A percentile compares a stretch with the other conserved stretches of the same genome.
Evolutionary conservation across 31 red algal genomes (phyloP).

Genomic region (Endocladia muricata): DNA sequence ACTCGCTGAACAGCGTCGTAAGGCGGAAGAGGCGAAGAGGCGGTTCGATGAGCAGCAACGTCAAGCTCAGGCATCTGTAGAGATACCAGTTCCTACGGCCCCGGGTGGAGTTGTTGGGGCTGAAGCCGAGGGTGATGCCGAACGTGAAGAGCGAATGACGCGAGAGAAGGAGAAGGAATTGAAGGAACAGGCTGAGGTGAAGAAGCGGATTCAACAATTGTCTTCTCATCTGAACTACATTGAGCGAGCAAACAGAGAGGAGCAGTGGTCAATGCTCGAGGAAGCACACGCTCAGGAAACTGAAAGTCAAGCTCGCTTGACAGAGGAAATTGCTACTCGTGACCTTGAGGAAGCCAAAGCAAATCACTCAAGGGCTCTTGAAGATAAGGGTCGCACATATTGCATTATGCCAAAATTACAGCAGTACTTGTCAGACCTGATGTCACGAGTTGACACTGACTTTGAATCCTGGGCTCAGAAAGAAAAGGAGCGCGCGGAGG

Average conservation of each 20-base stretch:
- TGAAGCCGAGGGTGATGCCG: constrained; percentile 58
- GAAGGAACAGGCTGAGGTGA: constrained; percentile 62
- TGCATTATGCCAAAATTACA: constrained; percentile 51
- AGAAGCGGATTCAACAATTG: constrained; percentile 71
- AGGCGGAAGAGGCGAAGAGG: constrained; percentile 69
- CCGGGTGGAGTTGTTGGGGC: constrained; percentile 36
- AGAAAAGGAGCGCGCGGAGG: constrained; percentile 60
- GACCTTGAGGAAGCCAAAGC: constrained; percentile 63
- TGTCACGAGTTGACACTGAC: constrained; percentile 51
- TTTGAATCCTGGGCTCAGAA: constrained; percentile 62
- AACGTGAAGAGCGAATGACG: constrained; percentile 74
- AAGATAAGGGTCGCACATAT: constrained; percentile 62
- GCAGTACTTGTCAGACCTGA: constrained; percentile 33
- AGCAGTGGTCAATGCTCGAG: constrained; percentile 60
- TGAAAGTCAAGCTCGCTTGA: constrained; percentile 31
- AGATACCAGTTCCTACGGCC: constrained; percentile 29
- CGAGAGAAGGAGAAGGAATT: constrained; percentile 85
- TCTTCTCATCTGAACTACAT: constrained; percentile 78
- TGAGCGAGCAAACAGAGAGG: constrained; percentile 79
- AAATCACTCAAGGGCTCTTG: constrained; percentile 59
- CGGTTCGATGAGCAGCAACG: constrained; percentile 65
- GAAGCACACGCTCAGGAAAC: constrained; percentile 61
- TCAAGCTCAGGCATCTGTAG: constrained; percentile 61
- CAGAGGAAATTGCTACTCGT: constrained; percentile 41
- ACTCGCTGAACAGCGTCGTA: constrained; percentile 63